Evolutionary conservation across 495 filamentous ascomycete species (phyloP), one percentile per base, ranked within the genome.

Genomic region (Aspergillus diversus): DNA sequence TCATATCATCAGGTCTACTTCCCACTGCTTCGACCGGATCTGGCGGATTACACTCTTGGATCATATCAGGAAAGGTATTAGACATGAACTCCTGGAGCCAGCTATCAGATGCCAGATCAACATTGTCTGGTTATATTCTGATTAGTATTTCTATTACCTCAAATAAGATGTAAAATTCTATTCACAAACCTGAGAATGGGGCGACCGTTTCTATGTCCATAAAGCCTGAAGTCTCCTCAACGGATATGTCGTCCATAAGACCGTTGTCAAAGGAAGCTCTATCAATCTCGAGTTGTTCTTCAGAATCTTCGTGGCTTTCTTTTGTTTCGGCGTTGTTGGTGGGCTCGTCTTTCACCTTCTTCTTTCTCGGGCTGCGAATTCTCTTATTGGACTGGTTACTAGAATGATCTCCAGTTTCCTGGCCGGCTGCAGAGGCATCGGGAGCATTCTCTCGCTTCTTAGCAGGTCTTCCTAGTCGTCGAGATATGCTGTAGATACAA

Each of bases 401-500:
- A 42, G 17, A 48, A 33, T 16, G 55, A 8, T 54, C 54, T 53
- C n/a, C 27, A 8, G 37, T 35, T 34, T 51, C 49, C 49, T 55
- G 15, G 33, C 33, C 13, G 42, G 31, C 63, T 35, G 37, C 56
- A 9, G 46, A 11, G 27, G 33, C 27, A 15, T 64, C 55, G 0
- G 50, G 17, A 21, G 48, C 37, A 9, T 35, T 16, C 11, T 69
- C 69, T 65, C 66, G 74, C 48, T 74, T 76, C 57, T 80, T 82
- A 8, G 75, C 75, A 0, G 80, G 80, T 49, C 80, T 65, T 1
- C 80, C 80, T 7, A 80, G 60, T 31, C 77, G 74, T n/a, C 77
- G 67, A 8, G 79, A 77, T 27, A 80, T 75, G 55, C 78, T 81
- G 63, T 83, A 83, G 37, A 81, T 64, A 50, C 80, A 83, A 3